phyloP scores from a whole-genome alignment of 148 eudicot species.

The Polygonum aviculare region DNA sequence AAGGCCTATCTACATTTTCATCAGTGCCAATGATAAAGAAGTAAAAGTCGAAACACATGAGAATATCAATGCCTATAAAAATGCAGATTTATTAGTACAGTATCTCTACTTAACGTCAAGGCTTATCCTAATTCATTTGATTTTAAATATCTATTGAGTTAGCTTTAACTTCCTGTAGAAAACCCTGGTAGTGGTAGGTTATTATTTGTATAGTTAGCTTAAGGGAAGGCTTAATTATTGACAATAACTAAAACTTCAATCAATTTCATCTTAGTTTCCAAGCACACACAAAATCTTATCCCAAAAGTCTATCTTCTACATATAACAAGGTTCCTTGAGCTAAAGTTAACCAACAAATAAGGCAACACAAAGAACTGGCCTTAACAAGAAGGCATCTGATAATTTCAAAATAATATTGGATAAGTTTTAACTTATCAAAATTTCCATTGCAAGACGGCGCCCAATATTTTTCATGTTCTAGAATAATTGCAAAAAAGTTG shows the following conservation, averaged over 20 bases:
- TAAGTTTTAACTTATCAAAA: neutral
- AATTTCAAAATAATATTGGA: neutral
- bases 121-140: neutral
- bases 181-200: neutral
- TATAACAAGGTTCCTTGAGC: neutral
- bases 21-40: neutral
- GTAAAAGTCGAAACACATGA: neutral
- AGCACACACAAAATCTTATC: neutral
- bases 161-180: neutral
- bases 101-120: neutral
- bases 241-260: neutral
- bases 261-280: neutral
- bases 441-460: neutral
- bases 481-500: neutral
- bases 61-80: neutral
- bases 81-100: neutral
- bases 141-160: neutral
- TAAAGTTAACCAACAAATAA: neutral
- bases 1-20: neutral
- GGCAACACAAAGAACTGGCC: neutral
- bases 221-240: neutral
- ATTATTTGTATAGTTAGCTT: neutral
- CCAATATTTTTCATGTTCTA: neutral
- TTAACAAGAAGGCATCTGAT: neutral
- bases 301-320: neutral